Evolutionary conservation across 805 yeast species (phyloP).

Genomic region (Starmerella davenportii): DNA sequence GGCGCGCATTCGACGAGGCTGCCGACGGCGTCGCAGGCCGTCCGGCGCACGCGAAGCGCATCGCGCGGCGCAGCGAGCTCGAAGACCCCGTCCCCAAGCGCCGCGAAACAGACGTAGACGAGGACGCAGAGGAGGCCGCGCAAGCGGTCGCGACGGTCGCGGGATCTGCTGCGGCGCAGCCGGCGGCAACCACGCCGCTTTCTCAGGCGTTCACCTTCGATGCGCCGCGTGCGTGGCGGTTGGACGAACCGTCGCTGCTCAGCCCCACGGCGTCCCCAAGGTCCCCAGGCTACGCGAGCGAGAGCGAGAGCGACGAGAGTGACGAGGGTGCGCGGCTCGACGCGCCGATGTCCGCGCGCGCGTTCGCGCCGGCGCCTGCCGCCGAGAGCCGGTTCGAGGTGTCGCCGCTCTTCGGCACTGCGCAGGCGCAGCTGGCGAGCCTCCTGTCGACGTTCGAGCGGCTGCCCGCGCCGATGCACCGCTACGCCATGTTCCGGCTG

Average conservation of each 20-base stretch:
- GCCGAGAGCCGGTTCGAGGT: background rate
- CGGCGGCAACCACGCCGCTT: background rate
- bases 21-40: constrained; percentile 1
- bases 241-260: constrained; percentile 9
- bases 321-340: background rate
- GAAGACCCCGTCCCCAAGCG: constrained; percentile 15
- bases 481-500: constrained; percentile 35
- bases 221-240: background rate
- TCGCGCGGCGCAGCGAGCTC: constrained; percentile 3
- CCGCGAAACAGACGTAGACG: constrained; percentile 9
- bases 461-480: constrained; percentile 31
- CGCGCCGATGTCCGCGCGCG: constrained; percentile 4
- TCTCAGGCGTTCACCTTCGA: background rate
- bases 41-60: constrained; percentile 6
- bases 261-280: constrained; percentile 17
- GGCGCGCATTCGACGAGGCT: constrained; percentile 18
- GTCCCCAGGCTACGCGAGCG: constrained; percentile 4
- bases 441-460: constrained; percentile 20
- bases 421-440: constrained; percentile 1
- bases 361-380: constrained; percentile 5
- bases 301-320: background rate
- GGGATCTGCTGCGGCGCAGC: background rate
- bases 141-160: no score
- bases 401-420: background rate
- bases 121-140: background rate